These are phyloP conservation scores for Suhomyces emberorum DNA, from an alignment of 805 yeast genomes.

Conservation along the genomic window DNA sequence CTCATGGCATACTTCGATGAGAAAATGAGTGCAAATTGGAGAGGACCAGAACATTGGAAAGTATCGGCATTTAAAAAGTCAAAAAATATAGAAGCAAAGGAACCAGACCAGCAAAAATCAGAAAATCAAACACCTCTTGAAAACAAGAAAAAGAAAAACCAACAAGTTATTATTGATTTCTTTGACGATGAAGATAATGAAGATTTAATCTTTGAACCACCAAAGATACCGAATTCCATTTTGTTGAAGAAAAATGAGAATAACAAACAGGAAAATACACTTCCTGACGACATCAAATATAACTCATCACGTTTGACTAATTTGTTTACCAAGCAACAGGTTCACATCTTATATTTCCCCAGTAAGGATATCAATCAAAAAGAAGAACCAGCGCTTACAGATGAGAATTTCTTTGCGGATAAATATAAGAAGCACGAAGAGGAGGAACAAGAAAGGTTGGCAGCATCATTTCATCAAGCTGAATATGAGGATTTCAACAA, in stretches of 20 bases:
- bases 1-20: slow-evolving; percentile 81
- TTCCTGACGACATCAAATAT: slow-evolving; percentile 75
- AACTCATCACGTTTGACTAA: slow-evolving; percentile 64
- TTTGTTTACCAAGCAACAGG: slow-evolving; percentile 65
- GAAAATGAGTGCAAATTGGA: slow-evolving; percentile 69
- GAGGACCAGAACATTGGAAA: slow-evolving; percentile 93
- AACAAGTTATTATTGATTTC: slow-evolving; percentile 27
- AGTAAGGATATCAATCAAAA: slow-evolving; percentile 9
- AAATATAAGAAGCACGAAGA: slow-evolving; percentile 48
- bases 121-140: slow-evolving; percentile 2
- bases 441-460: slow-evolving; percentile 34
- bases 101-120: not conserved
- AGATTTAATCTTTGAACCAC: slow-evolving; percentile 32
- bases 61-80: slow-evolving; percentile 56
- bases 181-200: slow-evolving; percentile 32
- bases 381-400: slow-evolving; percentile 42
- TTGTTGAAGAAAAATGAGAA: slow-evolving; percentile 31
- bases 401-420: slow-evolving; percentile 71
- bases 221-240: slow-evolving; percentile 19
- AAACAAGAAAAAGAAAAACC: slow-evolving; percentile 20
- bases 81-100: slow-evolving; percentile 20
- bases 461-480: slow-evolving; percentile 38
- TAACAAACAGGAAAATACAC: slow-evolving; percentile 36
- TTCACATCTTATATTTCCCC: slow-evolving; percentile 28
- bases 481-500: slow-evolving; percentile 39